phyloP scores from a whole-genome alignment of 345 rosid genomes.

The Salix udensis region DNA sequence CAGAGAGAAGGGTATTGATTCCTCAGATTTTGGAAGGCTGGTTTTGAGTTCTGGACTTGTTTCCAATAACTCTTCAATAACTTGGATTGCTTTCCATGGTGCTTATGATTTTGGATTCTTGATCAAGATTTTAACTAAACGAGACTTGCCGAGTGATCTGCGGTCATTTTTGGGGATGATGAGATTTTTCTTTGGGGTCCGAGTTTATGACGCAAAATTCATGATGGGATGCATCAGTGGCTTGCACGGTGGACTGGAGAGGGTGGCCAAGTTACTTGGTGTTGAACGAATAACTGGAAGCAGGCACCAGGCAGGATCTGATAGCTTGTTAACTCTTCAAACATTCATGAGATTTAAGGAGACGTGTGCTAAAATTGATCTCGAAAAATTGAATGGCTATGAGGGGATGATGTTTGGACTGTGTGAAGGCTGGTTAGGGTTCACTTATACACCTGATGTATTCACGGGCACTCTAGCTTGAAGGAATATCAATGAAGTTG shows the following conservation, averaged over 20 bases:
- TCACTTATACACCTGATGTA: no score
- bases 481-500: no score
- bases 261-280: neutral
- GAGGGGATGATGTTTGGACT: neutral
- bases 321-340: neutral
- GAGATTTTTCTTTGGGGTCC: no score
- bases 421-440: neutral
- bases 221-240: neutral
- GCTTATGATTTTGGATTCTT: constrained; percentile 1
- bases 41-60: neutral
- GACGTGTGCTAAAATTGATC: neutral
- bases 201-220: constrained; percentile 3
- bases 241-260: neutral
- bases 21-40: neutral
- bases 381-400: neutral
- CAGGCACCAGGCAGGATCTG: neutral
- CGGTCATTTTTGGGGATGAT: no score
- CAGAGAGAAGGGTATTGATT: neutral
- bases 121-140: no score
- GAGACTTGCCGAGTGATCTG: no score
- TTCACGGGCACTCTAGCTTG: no score
- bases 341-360: neutral
- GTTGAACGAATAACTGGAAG: neutral
- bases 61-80: neutral
- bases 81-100: constrained; percentile 7